These are phyloP conservation scores for Fremontodendron californicum DNA, from an alignment of 345 rosid species.

Conservation along the genomic window DNA sequence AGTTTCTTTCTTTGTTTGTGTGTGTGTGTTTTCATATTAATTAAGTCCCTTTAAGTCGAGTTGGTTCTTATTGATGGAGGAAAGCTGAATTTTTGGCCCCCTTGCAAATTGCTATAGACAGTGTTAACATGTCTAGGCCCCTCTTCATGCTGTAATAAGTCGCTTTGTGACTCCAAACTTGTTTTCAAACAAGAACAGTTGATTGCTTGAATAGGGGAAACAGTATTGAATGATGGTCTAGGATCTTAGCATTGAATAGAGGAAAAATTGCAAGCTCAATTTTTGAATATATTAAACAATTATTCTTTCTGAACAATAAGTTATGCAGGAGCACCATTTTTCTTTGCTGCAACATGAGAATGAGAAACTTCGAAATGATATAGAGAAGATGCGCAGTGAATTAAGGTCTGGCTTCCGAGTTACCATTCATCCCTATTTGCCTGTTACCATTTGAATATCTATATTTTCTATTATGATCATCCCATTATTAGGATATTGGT, in stretches of 20 bases:
- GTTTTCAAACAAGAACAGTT: background rate
- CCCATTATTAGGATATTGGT: background rate
- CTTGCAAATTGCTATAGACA: background rate
- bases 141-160: background rate
- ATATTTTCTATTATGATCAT: conserved; percentile 4
- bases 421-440: background rate
- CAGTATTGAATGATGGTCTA: background rate
- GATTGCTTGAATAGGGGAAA: background rate
- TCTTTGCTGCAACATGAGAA: conserved; percentile 75
- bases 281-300: background rate
- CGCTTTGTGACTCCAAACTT: background rate
- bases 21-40: background rate
- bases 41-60: background rate
- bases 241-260: background rate
- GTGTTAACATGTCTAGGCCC: background rate
- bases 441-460: background rate
- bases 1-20: background rate
- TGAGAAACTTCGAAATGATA: conserved; percentile 73
- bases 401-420: conserved; percentile 46
- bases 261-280: background rate
- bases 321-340: conserved; percentile 68
- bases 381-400: conserved; percentile 73
- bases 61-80: background rate
- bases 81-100: background rate
- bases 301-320: background rate